These are phyloP conservation scores for Termitomyces sp. DNA, from an alignment of 768 basidiomycete species.

Conservation along the genomic window DNA sequence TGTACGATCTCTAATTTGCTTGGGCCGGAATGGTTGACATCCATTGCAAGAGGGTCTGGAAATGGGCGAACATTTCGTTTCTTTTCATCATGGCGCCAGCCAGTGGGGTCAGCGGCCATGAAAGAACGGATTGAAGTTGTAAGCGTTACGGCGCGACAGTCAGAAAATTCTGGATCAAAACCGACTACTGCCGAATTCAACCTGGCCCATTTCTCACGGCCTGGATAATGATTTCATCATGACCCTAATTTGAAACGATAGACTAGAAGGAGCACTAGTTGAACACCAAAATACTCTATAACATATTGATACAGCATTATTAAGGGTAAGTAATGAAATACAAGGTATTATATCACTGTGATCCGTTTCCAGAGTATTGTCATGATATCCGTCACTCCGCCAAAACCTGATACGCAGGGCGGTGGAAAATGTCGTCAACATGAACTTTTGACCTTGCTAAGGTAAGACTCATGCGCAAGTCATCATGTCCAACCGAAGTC, in stretches of 20 bases:
- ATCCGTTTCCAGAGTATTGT: conserved; percentile 9
- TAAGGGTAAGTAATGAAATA: conserved; percentile 9
- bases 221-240: neutral
- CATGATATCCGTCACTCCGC: neutral
- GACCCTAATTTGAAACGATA: no score
- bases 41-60: conserved; percentile 31
- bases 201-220: conserved; percentile 16
- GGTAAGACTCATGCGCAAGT: neutral
- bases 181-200: conserved; percentile 18
- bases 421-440: neutral
- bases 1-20: conserved; percentile 59
- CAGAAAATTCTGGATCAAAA: conserved; percentile 9
- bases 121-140: conserved; percentile 4
- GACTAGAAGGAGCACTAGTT: no score
- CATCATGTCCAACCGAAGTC: conserved; percentile 65
- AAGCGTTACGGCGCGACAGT: neutral
- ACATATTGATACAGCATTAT: conserved; percentile 13
- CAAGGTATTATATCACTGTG: conserved; percentile 13
- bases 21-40: conserved; percentile 27
- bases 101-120: conserved; percentile 34
- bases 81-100: conserved; percentile 24
- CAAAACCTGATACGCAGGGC: neutral
- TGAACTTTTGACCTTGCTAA: neutral
- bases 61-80: conserved; percentile 33
- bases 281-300: neutral